Base-by-base conservation (phyloP, 306 rosid genomes). In the Cyamopsis tetragonoloba region DNA sequence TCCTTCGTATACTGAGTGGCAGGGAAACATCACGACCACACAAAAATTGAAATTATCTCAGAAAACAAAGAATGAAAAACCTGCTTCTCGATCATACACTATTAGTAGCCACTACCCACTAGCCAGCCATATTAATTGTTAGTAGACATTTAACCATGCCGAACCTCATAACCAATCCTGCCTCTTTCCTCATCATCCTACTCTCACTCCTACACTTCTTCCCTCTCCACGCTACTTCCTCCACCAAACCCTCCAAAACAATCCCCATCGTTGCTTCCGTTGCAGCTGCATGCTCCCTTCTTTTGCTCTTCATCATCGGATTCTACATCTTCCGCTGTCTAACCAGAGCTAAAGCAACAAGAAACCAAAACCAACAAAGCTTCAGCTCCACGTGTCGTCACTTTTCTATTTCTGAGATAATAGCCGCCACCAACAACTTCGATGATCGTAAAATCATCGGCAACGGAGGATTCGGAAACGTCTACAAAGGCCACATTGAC, bases 381-480 rank as follows among this genome's bases (percentile, higher is more conserved):
- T 0, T 60, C 62, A 0, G 49, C n/a, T n/a, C 56, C 67, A 9
- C 51, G 2, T 51, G 82, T 53, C 81, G 76, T 5, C 39, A 44
- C 14, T 81, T 81, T 30, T 46, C 79, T 1, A 3, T 77, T 9
- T 18, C 26, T 3, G 77, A 81, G 66, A 81, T 81, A 54, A 72
- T 2, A 55, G 66, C 71, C 1, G 82, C 85, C 17, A 81, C 85
- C 13, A 48, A 56, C 35, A 48, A 77, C 58, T 81, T 81, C 15
- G 62, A 72, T 26, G 47, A 48, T 0, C 6, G 7, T 15, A 20
- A 51, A 3, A 77, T 77, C 4, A 26, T 81, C 11, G 85, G 85
- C 0, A 34, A 5, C 0, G 85, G 85, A 38, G 85, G 85, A 1
- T 81, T 81, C 11, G 82, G 82, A 3, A 4, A 38, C 35, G 82